Percentiles rank a stretch among this genome's conserved stretches.
Evolutionary conservation across 2,329 filamentous ascomycete genomes (phyloP).

Genomic region (Penicillium sp.): DNA sequence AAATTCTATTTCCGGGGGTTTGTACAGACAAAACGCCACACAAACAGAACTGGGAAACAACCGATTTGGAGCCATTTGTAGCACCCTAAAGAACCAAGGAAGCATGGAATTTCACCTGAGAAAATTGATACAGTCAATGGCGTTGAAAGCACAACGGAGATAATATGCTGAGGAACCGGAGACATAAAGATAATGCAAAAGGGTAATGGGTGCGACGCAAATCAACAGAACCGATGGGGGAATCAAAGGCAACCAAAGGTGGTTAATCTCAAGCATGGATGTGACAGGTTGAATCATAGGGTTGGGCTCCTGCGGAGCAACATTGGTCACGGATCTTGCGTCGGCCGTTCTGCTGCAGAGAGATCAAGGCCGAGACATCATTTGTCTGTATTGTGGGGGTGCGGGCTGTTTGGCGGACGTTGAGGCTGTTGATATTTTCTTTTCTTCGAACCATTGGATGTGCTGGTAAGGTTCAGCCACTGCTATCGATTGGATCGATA

Average conservation of each 20-base stretch:
- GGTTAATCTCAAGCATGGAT: neutral
- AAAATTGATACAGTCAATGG: neutral
- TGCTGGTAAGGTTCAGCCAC: neutral
- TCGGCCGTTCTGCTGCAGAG: conserved; percentile 58
- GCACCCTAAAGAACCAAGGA: neutral
- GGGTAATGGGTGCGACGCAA: neutral
- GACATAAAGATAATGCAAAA: neutral
- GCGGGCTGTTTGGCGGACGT: conserved; percentile 70
- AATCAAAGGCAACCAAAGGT: neutral
- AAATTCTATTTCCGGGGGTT: neutral
- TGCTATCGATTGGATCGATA: neutral
- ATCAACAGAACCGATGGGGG: neutral
- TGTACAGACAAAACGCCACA: neutral
- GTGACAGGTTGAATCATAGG: neutral
- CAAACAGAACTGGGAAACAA: neutral
- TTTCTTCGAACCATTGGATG: neutral
- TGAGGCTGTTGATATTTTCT: conserved; percentile 68
- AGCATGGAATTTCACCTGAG: neutral
- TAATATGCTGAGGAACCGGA: too few relatives aligned
- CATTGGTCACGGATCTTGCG: neutral
- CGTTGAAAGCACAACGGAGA: neutral
- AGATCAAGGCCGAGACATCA: conserved; percentile 65
- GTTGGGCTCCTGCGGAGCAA: neutral
- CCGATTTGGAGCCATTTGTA: too few relatives aligned
- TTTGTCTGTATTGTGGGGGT: conserved; percentile 56